Base-by-base conservation (phyloP, 176 grass and related monocot genomes). In the Lolium rigidum region DNA sequence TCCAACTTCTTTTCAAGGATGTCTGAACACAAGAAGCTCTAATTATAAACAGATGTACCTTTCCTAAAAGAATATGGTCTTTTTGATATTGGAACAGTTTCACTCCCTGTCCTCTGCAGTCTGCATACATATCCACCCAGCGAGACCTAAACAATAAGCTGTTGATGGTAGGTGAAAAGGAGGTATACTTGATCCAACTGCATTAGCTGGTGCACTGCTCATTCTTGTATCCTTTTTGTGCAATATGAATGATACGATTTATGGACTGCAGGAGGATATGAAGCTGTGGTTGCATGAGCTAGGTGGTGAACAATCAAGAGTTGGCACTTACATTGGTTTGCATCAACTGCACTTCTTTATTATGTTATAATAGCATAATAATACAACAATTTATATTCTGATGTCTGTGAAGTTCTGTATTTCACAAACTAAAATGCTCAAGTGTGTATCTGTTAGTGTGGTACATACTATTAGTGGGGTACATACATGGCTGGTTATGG, bases 1-100 rank as follows among this genome's bases (percentile, higher is more conserved):
- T 94, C 65, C 91, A 93, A 11, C 83, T 98, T 48, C 88, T 98
- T 90, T 98, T 95, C 88, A 98, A 95, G 82, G 93, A 91, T 70
- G 50, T 98, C 50, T 98, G 82, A 91, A 17, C 5, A 48, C 64
- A 58, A 4, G 22, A 43, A 63, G 39, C n/a, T 39, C 16, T 55
- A 15, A 66, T 55, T 60, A 2, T 67, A 12, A 57, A 37, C 21
- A 54, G 8, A 12, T 35, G n/a, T 7, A 75, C 0, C 14, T 18
- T 69, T 69, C 38, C 66, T 14, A 4, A 20, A 18, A 69, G 16
- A 41, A 69, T 10, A 20, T 18, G 24, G 14, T 52, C 3, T 18
- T 76, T 52, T 76, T 52, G 22, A 28, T 31, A 31, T 5, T 52
- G 14, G 47, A 18, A 76, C 47, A 10, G 5, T 16, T 75, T 51